Conservation (phyloP, 116 monocot genomes). For the Zostera marina region DNA sequence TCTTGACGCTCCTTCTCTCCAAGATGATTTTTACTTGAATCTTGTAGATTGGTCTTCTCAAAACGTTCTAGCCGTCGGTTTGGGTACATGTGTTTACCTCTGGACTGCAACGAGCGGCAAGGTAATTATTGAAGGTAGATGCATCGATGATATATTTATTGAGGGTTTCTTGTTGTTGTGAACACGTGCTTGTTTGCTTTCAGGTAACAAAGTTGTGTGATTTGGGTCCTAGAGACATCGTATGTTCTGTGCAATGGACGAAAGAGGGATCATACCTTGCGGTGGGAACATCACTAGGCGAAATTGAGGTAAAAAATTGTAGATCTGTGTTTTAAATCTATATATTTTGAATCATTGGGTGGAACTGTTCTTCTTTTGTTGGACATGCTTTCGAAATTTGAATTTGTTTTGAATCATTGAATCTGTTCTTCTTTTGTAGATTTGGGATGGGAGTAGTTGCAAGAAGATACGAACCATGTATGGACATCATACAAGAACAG, state of each 20-base stretch:
- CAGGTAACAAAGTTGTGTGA: slow-evolving; percentile 94
- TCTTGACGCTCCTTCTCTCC: slow-evolving; percentile 86
- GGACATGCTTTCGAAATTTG: background rate
- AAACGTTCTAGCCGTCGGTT: slow-evolving; percentile 68
- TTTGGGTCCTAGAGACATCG: slow-evolving; percentile 61
- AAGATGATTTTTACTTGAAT: slow-evolving; percentile 92
- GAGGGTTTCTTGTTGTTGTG: background rate
- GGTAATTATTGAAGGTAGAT: slow-evolving; percentile 21
- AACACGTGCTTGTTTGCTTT: background rate
- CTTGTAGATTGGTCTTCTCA: slow-evolving; percentile 96
- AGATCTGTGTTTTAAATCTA: too few relatives aligned
- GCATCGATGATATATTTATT: too few relatives aligned
- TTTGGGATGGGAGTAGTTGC: slow-evolving; percentile 75
- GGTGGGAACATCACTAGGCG: slow-evolving; percentile 70
- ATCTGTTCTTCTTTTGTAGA: slow-evolving; percentile 17
- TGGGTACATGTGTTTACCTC: slow-evolving; percentile 76
- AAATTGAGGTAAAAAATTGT: slow-evolving; percentile 47
- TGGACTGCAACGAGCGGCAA: slow-evolving; percentile 88
- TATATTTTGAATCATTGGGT: too few relatives aligned
- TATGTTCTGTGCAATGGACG: slow-evolving; percentile 87
- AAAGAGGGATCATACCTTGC: slow-evolving; percentile 87
- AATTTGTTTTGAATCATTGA: too few relatives aligned
- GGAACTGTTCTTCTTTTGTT: background rate
- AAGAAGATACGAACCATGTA: slow-evolving; percentile 64
- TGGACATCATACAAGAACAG: slow-evolving; percentile 78